Conservation (phyloP, 495 filamentous ascomycete species). For the Aspergillus asperescens region DNA sequence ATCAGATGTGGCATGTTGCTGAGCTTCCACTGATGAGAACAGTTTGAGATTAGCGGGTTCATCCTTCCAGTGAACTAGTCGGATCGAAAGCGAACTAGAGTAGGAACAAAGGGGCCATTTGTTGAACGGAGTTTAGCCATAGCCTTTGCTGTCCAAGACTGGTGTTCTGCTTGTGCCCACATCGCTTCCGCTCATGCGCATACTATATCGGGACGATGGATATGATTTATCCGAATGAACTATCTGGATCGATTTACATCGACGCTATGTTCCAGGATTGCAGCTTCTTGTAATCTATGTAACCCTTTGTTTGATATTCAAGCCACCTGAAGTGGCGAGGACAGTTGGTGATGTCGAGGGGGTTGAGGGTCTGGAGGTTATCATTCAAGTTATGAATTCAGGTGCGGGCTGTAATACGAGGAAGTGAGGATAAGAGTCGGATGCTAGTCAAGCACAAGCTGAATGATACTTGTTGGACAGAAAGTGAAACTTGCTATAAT, state of each 20-base stretch:
- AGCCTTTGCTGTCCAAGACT: not conserved
- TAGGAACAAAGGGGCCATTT: not conserved
- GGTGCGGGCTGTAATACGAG: not conserved
- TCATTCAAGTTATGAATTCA: not conserved
- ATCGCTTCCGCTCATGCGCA: not conserved
- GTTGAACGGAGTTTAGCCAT: not conserved
- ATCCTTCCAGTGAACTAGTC: not conserved
- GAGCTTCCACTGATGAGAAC: constrained; percentile 3
- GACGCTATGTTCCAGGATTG: constrained; percentile 1
- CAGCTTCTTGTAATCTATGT: not conserved
- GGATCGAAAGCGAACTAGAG: not conserved
- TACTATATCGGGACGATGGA: not conserved
- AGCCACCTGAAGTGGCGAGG: not conserved
- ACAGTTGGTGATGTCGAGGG: not conserved
- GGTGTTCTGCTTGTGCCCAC: not conserved
- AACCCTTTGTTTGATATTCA: not conserved
- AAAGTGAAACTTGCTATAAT: not conserved
- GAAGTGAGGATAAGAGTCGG: not conserved
- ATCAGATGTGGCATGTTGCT: not conserved
- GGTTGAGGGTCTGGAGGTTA: too few relatives aligned
- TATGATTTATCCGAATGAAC: constrained; percentile 2
- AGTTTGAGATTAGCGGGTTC: not conserved
- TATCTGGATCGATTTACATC: not conserved
- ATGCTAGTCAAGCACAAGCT: not conserved
- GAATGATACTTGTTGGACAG: constrained; percentile 4